Evolutionary conservation across 2,329 filamentous ascomycete genomes (phyloP), one percentile per base, ranked within the genome.

Genomic region (Colletotrichum sansevieriae): DNA sequence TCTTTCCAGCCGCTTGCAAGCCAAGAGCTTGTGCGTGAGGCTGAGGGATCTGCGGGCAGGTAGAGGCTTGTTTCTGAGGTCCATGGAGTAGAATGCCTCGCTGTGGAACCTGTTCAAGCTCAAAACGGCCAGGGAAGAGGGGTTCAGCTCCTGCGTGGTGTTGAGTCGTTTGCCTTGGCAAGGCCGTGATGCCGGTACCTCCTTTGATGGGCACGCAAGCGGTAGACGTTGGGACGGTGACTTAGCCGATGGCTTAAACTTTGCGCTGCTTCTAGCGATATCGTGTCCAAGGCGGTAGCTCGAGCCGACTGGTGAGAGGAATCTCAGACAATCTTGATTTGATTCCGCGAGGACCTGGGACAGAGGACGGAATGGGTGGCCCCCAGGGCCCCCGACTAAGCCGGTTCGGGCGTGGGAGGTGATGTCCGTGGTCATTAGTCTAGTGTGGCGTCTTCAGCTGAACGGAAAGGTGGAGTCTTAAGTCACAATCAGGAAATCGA

Each of bases 61-160:
- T 33, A 25, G 44, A 58, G 60, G 46, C 60, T 59, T 54, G 39
- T 59, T 64, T 58, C 25, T 46, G 18, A 15, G 18, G 57, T n/a
- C n/a, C 11, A n/a, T 46, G 11, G 9, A 46, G 52, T n/a, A 65
- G 43, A 65, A 68, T 4, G 65, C 65, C 65, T 39, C 54, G 47
- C 54, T 59, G 47, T 55, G 55, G 46, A 9, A 22, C 35, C 41
- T 15, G 37, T 33, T 18, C n/a, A 58, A 43, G 58, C 64, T 43
- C 13, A 58, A 66, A 66, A 46, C 64, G 64, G 58, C 43, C 41
- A 37, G 10, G 52, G 39, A 7, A 43, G 20, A 6, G 55, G 15
- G 12, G 62, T 56, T 69, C 66, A 69, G 66, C 66, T 61, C 54
- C 65, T 68, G 65, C 54, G 54, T 56, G 58, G 25, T 63, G 29